These are phyloP conservation scores for Echeveria elegans DNA, from an alignment of 164 flowering plant species.

Conservation along the genomic window DNA sequence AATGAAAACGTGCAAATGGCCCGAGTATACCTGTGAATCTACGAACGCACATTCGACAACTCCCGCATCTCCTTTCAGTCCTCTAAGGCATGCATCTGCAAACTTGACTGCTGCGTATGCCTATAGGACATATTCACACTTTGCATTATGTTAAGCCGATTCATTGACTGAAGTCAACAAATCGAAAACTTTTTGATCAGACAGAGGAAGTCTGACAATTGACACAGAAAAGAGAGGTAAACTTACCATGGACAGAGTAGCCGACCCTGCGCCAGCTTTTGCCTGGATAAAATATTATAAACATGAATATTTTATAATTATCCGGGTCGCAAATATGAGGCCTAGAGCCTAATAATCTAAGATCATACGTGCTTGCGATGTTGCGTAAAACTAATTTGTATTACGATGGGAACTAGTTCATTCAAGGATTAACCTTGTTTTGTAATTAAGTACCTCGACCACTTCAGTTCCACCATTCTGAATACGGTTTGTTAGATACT, in stretches of 20 bases:
- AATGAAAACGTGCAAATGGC: not conserved
- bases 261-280: slow-evolving; percentile 95
- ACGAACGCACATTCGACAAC: slow-evolving; percentile 78
- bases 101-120: slow-evolving; percentile 94
- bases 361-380: not conserved
- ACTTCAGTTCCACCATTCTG: slow-evolving; percentile 58
- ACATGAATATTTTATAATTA: not conserved
- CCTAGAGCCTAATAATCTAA: not conserved
- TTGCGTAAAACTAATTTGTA: not conserved
- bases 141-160: not conserved
- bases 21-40: slow-evolving; percentile 50
- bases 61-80: slow-evolving; percentile 77
- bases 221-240: not conserved
- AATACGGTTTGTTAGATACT: slow-evolving; percentile 32
- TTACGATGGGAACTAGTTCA: not conserved
- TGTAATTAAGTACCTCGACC: slow-evolving; percentile 31
- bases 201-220: too few relatives aligned
- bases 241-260: slow-evolving; percentile 90
- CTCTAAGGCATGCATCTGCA: slow-evolving; percentile 90
- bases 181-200: not conserved
- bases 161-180: not conserved
- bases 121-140: slow-evolving; percentile 22
- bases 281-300: slow-evolving; percentile 32
- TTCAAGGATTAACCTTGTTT: not conserved
- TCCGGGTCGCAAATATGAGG: not conserved